Conservation (phyloP, 306 rosid genomes). For the Bauhinia variegata region DNA sequence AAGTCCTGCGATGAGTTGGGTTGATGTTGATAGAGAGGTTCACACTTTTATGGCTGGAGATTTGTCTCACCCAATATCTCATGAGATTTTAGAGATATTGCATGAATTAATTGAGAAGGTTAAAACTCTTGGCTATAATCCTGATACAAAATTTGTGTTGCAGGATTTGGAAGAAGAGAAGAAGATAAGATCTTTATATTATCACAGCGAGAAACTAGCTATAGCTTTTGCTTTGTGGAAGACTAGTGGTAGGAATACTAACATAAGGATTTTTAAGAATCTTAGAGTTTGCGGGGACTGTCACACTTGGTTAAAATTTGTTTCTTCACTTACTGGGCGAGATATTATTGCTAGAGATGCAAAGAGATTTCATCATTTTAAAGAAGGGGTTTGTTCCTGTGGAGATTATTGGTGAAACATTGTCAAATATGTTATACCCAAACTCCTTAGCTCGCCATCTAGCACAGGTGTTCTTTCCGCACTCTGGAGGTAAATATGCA, state of each 20-base stretch:
- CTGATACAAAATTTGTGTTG: slow-evolving; percentile 65
- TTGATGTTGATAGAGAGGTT: slow-evolving; percentile 61
- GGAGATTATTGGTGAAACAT: slow-evolving; percentile 64
- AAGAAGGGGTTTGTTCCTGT: slow-evolving; percentile 66
- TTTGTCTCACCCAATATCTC: slow-evolving; percentile 59
- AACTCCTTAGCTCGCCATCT: not conserved
- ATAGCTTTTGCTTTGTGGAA: slow-evolving; percentile 63
- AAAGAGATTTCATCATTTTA: slow-evolving; percentile 67
- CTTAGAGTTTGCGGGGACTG: slow-evolving; percentile 76
- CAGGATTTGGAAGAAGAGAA: slow-evolving; percentile 62
- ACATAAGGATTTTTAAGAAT: slow-evolving; percentile 67
- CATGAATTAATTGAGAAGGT: slow-evolving; percentile 51
- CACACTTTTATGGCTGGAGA: slow-evolving; percentile 81
- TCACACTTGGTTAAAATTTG: slow-evolving; percentile 62
- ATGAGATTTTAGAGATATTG: slow-evolving; percentile 46
- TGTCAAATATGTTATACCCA: slow-evolving; percentile 22
- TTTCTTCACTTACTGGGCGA: slow-evolving; percentile 54
- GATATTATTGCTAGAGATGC: slow-evolving; percentile 66
- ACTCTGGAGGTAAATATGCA: slow-evolving; percentile 3
- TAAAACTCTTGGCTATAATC: slow-evolving; percentile 55
- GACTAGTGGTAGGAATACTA: slow-evolving; percentile 50
- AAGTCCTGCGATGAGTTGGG: slow-evolving; percentile 71
- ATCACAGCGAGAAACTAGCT: slow-evolving; percentile 75
- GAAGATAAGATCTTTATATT: slow-evolving; percentile 53
- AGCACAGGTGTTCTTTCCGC: not conserved